These are phyloP conservation scores for Xylogone sp. DNA, from an alignment of 2,329 filamentous ascomycete species.

Conservation along the genomic window DNA sequence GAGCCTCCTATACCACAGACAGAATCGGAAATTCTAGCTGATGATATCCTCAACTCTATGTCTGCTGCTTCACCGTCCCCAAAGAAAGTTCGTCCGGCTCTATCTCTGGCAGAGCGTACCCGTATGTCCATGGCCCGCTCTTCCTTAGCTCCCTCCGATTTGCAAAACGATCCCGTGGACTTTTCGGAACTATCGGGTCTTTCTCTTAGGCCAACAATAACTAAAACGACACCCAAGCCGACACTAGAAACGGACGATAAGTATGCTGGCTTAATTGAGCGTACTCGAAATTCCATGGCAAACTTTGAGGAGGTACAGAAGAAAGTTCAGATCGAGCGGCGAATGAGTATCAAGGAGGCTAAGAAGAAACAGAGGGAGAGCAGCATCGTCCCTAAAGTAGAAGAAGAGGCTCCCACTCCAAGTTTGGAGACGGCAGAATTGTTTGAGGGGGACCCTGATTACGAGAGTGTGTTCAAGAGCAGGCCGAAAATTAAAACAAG, in stretches of 20 bases:
- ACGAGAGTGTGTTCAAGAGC: conserved; percentile 81
- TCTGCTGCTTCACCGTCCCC: conserved; percentile 54
- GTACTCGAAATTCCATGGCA: conserved; percentile 59
- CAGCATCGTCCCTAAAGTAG: conserved; percentile 42
- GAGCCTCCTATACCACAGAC: conserved; percentile 28
- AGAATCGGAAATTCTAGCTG: conserved; percentile 42
- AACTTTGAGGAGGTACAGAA: conserved; percentile 58
- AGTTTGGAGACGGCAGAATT: conserved; percentile 36
- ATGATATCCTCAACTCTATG: conserved; percentile 54
- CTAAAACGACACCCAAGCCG: not conserved
- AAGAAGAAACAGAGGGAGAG: conserved; percentile 40
- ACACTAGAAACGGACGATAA: conserved; percentile 13
- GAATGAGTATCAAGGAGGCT: conserved; percentile 41
- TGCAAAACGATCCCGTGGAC: conserved; percentile 24
- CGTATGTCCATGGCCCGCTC: conserved; percentile 72
- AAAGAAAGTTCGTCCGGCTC: conserved; percentile 49
- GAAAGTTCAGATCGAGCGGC: conserved; percentile 55
- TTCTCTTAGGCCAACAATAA: not conserved
- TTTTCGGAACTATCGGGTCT: not conserved
- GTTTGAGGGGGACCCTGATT: conserved; percentile 60
- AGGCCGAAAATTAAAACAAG: conserved; percentile 76
- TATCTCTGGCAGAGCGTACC: conserved; percentile 74
- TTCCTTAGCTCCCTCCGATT: conserved; percentile 32
- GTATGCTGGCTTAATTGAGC: conserved; percentile 40
- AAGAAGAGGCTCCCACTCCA: conserved; percentile 37